These are phyloP conservation scores for Xylariaceae sp. DNA, from an alignment of 2,329 filamentous ascomycete genomes.

Conservation along the genomic window DNA sequence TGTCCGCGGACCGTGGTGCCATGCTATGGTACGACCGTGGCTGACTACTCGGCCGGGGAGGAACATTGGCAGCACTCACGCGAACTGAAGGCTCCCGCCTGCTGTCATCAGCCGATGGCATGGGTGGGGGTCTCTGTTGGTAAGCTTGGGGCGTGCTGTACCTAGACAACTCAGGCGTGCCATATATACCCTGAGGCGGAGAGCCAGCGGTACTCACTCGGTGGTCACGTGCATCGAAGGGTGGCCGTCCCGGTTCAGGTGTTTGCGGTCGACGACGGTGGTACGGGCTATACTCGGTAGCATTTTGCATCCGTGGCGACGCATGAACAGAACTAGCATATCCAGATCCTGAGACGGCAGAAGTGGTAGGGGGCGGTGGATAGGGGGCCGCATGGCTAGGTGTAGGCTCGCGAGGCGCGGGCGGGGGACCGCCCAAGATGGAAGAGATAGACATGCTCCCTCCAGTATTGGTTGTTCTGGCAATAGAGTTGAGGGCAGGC, in stretches of 20 bases:
- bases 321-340: slow-evolving; percentile 48
- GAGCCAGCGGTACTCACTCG: slow-evolving; percentile 44
- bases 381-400: slow-evolving; percentile 39
- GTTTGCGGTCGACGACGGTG: slow-evolving; percentile 65
- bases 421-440: slow-evolving; percentile 51
- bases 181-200: slow-evolving; percentile 44
- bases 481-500: slow-evolving; percentile 35
- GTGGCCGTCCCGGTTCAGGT: slow-evolving; percentile 57
- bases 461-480: slow-evolving; percentile 42
- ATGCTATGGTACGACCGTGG: slow-evolving; percentile 45
- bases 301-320: slow-evolving; percentile 51
- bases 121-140: slow-evolving; percentile 44
- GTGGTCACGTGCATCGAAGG: slow-evolving; percentile 43
- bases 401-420: slow-evolving; percentile 39
- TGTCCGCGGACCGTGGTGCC: slow-evolving; percentile 43
- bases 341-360: slow-evolving; percentile 40
- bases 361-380: slow-evolving; percentile 36
- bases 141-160: slow-evolving; percentile 57
- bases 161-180: slow-evolving; percentile 53
- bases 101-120: slow-evolving; percentile 42
- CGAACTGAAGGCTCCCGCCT: slow-evolving; percentile 36
- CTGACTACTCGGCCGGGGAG: slow-evolving; percentile 48
- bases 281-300: slow-evolving; percentile 51
- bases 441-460: slow-evolving; percentile 59
- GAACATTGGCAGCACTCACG: slow-evolving; percentile 34